Percentiles rank a stretch among this genome's conserved stretches.
Conservation (phyloP, 140 eudicot species). For the Erigeron philadelphicus region DNA sequence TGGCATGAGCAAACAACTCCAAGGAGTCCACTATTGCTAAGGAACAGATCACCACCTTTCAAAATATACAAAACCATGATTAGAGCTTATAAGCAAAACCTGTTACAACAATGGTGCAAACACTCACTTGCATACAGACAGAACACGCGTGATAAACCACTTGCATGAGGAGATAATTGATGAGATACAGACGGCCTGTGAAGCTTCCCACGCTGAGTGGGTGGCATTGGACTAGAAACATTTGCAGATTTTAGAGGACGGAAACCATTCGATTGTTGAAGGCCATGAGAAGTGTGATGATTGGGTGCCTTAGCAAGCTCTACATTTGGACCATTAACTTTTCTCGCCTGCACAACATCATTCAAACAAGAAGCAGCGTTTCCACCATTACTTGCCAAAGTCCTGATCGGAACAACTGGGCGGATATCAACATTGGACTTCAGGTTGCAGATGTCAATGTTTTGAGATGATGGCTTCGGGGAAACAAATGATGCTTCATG, state of each 20-base stretch:
- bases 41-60: slow-evolving; percentile 61
- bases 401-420: slow-evolving; percentile 31
- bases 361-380: slow-evolving; percentile 27
- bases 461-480: slow-evolving; percentile 29
- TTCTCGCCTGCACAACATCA: slow-evolving; percentile 32
- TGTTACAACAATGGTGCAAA: slow-evolving; percentile 18
- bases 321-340: slow-evolving; percentile 20
- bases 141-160: slow-evolving; percentile 58
- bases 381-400: slow-evolving; percentile 20
- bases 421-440: slow-evolving; percentile 24
- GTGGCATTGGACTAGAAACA: slow-evolving; percentile 25
- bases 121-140: slow-evolving; percentile 65
- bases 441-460: slow-evolving; percentile 26
- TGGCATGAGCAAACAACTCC: slow-evolving; percentile 79
- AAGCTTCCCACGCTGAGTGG: slow-evolving; percentile 32
- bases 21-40: slow-evolving; percentile 57
- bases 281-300: slow-evolving; percentile 22
- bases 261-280: slow-evolving; percentile 25
- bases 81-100: slow-evolving; percentile 14
- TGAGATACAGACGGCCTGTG: slow-evolving; percentile 25
- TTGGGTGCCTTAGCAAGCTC: slow-evolving; percentile 25
- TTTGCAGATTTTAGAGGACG: slow-evolving; percentile 30
- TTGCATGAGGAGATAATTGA: slow-evolving; percentile 28
- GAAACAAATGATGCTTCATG: slow-evolving; percentile 35
- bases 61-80: slow-evolving; percentile 21